Evolutionary conservation across 1,139 yeast genomes (phyloP).

Genomic region (Kodamaea alishanica): DNA sequence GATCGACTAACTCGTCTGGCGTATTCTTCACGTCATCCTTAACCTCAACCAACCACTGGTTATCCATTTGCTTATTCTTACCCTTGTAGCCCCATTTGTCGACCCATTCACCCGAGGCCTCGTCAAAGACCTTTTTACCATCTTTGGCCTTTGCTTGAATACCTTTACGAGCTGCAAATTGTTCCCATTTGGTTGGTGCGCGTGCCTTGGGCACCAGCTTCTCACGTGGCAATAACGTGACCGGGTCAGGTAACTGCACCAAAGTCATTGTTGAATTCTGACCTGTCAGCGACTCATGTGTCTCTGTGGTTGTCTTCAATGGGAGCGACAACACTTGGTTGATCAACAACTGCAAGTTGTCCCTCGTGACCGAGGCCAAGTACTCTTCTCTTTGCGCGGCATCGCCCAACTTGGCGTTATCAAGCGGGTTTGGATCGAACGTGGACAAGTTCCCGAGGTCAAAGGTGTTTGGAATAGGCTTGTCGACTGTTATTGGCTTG

Average conservation of each 20-base stretch:
- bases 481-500: conserved; percentile 81
- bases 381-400: conserved; percentile 59
- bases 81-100: conserved; percentile 99
- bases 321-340: conserved; percentile 91
- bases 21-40: conserved; percentile 69
- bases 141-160: conserved; percentile 86
- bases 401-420: conserved; percentile 50
- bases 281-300: conserved; percentile 55
- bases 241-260: conserved; percentile 80
- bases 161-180: conserved; percentile 93
- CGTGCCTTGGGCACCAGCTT: conserved; percentile 91
- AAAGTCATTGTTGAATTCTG: conserved; percentile 78
- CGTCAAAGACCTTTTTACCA: conserved; percentile 89
- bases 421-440: conserved; percentile 82
- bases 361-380: conserved; percentile 72
- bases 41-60: conserved; percentile 95
- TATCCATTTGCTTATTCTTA: conserved; percentile 77
- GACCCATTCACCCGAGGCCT: conserved; percentile 90
- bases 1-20: conserved; percentile 75
- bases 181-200: conserved; percentile 94
- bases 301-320: conserved; percentile 76
- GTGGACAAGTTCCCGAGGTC: conserved; percentile 88
- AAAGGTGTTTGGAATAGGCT: conserved; percentile 78
- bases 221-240: conserved; percentile 85
- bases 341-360: conserved; percentile 84